Base-by-base conservation (phyloP, 441 rosid species). In the Populus tomentosa region DNA sequence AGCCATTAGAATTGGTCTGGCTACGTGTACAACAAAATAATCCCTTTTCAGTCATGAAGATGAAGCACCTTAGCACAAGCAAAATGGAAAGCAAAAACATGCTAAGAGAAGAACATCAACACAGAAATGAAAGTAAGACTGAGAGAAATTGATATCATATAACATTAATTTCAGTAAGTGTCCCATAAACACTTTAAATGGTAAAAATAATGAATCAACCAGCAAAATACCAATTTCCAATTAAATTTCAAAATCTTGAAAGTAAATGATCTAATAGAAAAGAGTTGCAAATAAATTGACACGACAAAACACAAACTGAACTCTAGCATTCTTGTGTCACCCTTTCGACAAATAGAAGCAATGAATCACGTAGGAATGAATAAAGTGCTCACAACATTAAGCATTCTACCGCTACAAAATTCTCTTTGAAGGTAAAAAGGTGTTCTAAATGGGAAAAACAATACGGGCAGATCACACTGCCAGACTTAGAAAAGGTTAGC, bases 1-100 rank as follows among this genome's bases (percentile, higher is more conserved):
- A 73, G 33, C 42, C 71, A 67, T 62, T 74, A 78, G 65, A 36
- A 63, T 30, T 68, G 30, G 69, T 36, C 35, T 66, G 32, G 9
- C 42, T 30, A 68, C 24, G 7, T 68, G 71, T 32, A 26, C 26
- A 32, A 7, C 26, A 26, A 26, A 26, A 26, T 26, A 26, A 26
- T 26, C 26, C 26, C 26, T 26, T 26, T 26, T 26, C 18, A 13
- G n/a, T 50, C n/a, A 33, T 50, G 59, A 50, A 50, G 59, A 50
- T 14, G n/a, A 50, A 50, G 59, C 59, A 50, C 4, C 18, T 50
- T 50, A 50, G 59, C 59, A 50, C 7, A 50, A 50, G 20, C 59
- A 50, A 50, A 50, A 26, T 26, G 26, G 20, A 50, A 50, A 50
- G 59, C 20, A 50, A 50, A 50, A 14, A 16, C 59, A 50, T 50